A percentile compares a stretch with the other conserved stretches of the same genome.
Conservation (phyloP, 2,329 filamentous ascomycete genomes). For the Aspergillus piperis region DNA sequence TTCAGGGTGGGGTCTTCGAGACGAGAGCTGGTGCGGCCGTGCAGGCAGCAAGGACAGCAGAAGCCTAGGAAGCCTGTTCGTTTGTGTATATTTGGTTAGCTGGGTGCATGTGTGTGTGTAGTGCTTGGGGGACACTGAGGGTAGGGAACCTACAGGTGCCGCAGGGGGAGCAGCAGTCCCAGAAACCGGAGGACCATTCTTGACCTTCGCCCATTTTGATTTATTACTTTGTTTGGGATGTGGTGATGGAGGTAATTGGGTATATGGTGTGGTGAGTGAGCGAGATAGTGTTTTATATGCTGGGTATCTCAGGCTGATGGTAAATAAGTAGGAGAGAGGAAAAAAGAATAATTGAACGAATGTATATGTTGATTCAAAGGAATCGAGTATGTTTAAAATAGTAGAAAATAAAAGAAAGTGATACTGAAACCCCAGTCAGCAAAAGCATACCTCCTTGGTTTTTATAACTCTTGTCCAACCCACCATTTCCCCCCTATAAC, state of each 20-base stretch:
- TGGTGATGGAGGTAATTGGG: background rate
- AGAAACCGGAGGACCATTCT: slow-evolving; percentile 36
- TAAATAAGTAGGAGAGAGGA: too few relatives aligned
- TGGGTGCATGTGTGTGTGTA: too few relatives aligned
- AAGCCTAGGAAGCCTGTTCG: slow-evolving; percentile 28
- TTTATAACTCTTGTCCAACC: background rate
- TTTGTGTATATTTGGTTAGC: too few relatives aligned
- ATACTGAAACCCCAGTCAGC: too few relatives aligned
- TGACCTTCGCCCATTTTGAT: slow-evolving; percentile 13
- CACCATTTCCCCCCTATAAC: background rate
- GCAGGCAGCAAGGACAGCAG: slow-evolving; percentile 36
- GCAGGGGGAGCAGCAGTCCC: slow-evolving; percentile 35
- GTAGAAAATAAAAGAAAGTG: too few relatives aligned
- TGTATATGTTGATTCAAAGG: too few relatives aligned
- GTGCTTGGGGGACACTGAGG: too few relatives aligned
- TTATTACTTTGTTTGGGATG: background rate
- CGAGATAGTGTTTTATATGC: background rate
- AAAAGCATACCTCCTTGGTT: too few relatives aligned
- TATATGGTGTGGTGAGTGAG: background rate
- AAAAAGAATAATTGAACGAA: too few relatives aligned
- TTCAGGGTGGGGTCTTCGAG: slow-evolving; percentile 32
- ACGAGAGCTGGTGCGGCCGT: slow-evolving; percentile 35
- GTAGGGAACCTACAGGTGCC: too few relatives aligned
- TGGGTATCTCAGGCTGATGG: too few relatives aligned
- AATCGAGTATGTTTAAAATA: too few relatives aligned